phyloP scores from a whole-genome alignment of 257 asterid genomes.

The Ajuga chamaepitys region DNA sequence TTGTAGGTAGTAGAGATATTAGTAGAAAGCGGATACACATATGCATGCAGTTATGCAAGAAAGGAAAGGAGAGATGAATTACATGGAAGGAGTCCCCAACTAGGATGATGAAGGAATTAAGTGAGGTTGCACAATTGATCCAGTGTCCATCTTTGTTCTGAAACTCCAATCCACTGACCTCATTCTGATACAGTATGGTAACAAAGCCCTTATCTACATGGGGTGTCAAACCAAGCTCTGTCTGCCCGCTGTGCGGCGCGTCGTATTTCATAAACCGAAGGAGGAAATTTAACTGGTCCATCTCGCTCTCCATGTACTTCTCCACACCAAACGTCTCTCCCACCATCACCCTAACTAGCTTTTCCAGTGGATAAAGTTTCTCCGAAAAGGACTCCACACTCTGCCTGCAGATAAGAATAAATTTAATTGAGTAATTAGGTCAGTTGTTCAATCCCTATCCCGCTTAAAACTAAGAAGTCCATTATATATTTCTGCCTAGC shows the following conservation, averaged over 20 bases:
- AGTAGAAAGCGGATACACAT: too few species aligned
- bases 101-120: constrained; percentile 34
- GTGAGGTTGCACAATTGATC: constrained; percentile 35
- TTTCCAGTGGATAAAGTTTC: constrained; percentile 36
- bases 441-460: too few species aligned
- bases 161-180: constrained; percentile 34
- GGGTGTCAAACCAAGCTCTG: constrained; percentile 33
- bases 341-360: constrained; percentile 32
- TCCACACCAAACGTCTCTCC: too few species aligned
- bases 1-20: too few species aligned
- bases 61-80: too few species aligned
- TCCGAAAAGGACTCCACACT: constrained; percentile 23
- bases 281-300: constrained; percentile 37
- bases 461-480: too few species aligned
- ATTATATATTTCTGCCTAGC: too few species aligned
- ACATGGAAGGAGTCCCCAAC: constrained; percentile 42
- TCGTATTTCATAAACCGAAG: constrained; percentile 46
- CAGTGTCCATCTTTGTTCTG: constrained; percentile 42
- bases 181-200: constrained; percentile 36
- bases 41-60: too few species aligned
- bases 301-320: constrained; percentile 48
- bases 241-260: constrained; percentile 23
- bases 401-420: constrained; percentile 14
- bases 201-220: constrained; percentile 41
- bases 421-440: too few species aligned